Evolutionary conservation across 1,284 basidiomycete species (phyloP), one percentile per base, ranked within the genome.

Genomic region (Marasmius tenuissimus): DNA sequence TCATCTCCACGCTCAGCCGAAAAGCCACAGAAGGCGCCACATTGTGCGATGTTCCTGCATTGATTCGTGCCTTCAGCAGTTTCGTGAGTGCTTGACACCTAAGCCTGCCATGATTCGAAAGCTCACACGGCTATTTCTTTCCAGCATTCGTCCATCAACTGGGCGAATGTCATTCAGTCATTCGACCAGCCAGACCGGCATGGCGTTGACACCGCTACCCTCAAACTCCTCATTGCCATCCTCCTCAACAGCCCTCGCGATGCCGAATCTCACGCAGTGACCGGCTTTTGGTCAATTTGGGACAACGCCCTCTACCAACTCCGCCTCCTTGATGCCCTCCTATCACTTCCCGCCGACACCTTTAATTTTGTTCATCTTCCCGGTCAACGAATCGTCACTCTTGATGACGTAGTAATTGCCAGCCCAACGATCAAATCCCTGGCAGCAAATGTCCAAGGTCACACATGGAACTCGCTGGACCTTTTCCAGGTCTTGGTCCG

Each of bases 401-500:
- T 94, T 39, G 93, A 96, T 49, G 91, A 96, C 65, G 93, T 96
- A 35, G 85, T 92, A 2, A 82, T 85, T 61, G 85, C 93, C 35
- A 91, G 91, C 68, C 90, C 92, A n/a, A 93, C 93, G 18, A 94
- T 95, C 78, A 91, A 94, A 72, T 85, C 89, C 12, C 79, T 94
- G 59, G 89, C 94, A 16, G 86, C 91, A 49, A 89, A 93, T 66
- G 92, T 97, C 20, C 93, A 97, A 71, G 88, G 87, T 2, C 92
- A 93, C 67, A 89, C 94, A 0, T 98, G 96, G 96, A 98, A 98
- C 73, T 94, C 93, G 10, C 78, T 96, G 16, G 96, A 97, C 67
- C 78, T 98, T 39, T 93, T 97, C 65, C 89, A 95, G 72, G 91
- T 96, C n/a, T 79, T 97, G 2, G 89, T 96, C 8, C 83, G 87